Conservation (phyloP, 805 yeast genomes). For the Kodamaea kaohsiungensis region DNA sequence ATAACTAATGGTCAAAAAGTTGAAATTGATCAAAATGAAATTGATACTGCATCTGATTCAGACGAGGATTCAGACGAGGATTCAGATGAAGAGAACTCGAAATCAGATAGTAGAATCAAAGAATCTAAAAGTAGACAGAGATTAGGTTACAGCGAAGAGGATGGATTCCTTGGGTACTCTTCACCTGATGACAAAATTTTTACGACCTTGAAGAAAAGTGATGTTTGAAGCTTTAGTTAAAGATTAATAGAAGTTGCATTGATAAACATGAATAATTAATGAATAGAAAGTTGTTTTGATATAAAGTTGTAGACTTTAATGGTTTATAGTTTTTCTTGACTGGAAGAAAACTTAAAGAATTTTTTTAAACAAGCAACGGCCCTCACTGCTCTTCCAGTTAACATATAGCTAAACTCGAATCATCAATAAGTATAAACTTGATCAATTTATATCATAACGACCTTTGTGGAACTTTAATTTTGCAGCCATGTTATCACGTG, state of each 20-base stretch:
- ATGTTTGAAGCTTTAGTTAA: neutral
- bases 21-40: neutral
- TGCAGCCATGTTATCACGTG: neutral
- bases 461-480: neutral
- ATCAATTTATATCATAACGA: too few relatives aligned
- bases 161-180: neutral
- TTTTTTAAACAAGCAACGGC: too few relatives aligned
- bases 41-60: neutral
- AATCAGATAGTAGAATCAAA: neutral
- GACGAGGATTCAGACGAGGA: constrained; percentile 8
- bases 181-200: neutral
- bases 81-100: constrained; percentile 3
- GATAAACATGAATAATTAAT: neutral
- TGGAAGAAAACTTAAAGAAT: too few relatives aligned
- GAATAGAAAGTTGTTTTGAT: too few relatives aligned
- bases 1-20: neutral
- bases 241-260: neutral
- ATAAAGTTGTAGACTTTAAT: too few relatives aligned
- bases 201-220: neutral
- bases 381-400: too few relatives aligned
- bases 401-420: too few relatives aligned
- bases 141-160: neutral
- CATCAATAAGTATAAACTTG: too few relatives aligned
- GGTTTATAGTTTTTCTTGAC: too few relatives aligned
- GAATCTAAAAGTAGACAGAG: neutral